A percentile compares a stretch with the other conserved stretches of the same genome.
These are phyloP conservation scores for Chionographis japonica DNA, from an alignment of 106 monocot species.

Conservation along the genomic window DNA sequence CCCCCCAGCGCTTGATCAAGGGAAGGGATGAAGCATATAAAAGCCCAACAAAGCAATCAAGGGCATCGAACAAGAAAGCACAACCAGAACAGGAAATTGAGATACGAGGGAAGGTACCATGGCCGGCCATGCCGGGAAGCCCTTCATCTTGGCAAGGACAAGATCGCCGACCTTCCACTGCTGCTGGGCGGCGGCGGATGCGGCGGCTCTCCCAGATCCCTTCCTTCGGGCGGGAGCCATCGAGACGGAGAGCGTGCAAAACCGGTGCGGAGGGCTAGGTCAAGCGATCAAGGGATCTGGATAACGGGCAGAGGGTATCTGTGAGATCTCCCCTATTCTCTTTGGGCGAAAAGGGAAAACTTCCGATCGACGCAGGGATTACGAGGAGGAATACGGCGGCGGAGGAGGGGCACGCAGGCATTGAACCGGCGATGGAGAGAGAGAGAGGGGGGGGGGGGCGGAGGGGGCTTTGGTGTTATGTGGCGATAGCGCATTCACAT, in stretches of 20 bases:
- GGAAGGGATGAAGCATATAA: too few relatives aligned
- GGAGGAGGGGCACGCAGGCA: conserved; percentile 8
- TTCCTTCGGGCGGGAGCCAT: conserved; percentile 82
- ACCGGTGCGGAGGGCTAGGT: conserved; percentile 17
- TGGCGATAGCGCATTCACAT: too few relatives aligned
- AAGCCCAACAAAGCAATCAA: too few relatives aligned
- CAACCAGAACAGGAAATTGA: not conserved
- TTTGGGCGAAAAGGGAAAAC: not conserved
- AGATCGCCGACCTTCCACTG: conserved; percentile 99
- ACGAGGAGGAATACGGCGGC: not conserved
- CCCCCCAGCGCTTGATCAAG: too few relatives aligned
- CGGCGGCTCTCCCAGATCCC: conserved; percentile 42
- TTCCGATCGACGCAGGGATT: not conserved
- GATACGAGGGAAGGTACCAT: conserved; percentile 32
- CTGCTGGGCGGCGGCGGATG: conserved; percentile 41
- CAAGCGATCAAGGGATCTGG: conserved; percentile 18
- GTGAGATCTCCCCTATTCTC: not conserved
- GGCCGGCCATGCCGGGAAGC: conserved; percentile 98
- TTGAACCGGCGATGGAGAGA: not conserved
- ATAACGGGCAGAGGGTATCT: not conserved
- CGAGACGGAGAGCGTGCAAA: not conserved
- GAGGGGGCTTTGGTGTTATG: too few relatives aligned
- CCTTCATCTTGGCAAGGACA: conserved; percentile 99
- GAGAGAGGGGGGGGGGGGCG: not conserved
- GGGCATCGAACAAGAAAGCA: too few relatives aligned